phyloP scores from a whole-genome alignment of 192 early-diverging fungal species.

The Umbelopsis isabellina region DNA sequence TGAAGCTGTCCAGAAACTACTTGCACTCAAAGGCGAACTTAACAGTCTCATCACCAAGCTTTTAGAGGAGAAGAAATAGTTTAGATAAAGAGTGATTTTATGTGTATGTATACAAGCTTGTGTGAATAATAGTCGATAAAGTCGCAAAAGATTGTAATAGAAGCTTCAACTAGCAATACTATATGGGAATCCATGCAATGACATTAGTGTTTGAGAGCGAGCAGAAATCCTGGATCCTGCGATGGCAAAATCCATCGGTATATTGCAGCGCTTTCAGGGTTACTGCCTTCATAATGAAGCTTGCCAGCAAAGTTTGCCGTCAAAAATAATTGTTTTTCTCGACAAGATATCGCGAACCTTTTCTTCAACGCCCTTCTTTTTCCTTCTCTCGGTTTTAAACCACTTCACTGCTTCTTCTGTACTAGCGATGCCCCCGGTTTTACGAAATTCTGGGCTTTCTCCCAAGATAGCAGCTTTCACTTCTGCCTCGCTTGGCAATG shows the following conservation, averaged over 20 bases:
- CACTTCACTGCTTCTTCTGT: constrained; percentile 58
- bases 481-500: constrained; percentile 68
- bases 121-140: background rate
- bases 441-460: constrained; percentile 62
- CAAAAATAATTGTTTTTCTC: constrained; percentile 43
- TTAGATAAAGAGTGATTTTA: constrained; percentile 2
- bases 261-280: too few species aligned
- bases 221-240: background rate
- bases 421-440: constrained; percentile 47
- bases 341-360: constrained; percentile 66
- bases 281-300: background rate
- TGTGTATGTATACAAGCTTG: background rate
- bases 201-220: too few species aligned
- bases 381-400: constrained; percentile 56
- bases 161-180: too few species aligned
- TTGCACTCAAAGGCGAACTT: constrained; percentile 51
- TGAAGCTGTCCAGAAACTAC: constrained; percentile 46
- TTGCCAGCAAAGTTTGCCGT: constrained; percentile 17
- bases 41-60: constrained; percentile 46
- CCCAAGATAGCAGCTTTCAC: constrained; percentile 62
- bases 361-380: constrained; percentile 69
- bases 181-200: too few species aligned
- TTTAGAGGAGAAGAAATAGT: constrained; percentile 39
- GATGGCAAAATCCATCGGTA: background rate
- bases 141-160: background rate